Evolutionary conservation across 768 basidiomycete genomes (phyloP).

Genomic region (Aureoboletus auriporus): DNA sequence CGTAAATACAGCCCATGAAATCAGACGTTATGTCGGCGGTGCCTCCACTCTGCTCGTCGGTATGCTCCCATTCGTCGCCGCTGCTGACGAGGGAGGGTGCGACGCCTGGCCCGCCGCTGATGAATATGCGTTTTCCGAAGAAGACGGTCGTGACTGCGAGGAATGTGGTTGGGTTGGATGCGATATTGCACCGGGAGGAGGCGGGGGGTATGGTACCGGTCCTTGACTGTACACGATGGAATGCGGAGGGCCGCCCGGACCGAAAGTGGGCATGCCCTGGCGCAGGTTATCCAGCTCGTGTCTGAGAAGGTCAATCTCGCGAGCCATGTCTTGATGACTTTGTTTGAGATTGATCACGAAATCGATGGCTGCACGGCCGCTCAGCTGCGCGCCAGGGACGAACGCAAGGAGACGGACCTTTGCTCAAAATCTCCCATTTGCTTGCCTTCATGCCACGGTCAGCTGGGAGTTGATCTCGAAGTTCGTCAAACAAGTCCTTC

Average conservation of each 20-base stretch:
- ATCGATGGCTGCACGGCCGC: constrained; percentile 65
- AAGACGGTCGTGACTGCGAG: constrained; percentile 50
- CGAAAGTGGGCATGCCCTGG: constrained; percentile 53
- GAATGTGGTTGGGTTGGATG: constrained; percentile 34
- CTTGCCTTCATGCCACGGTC: constrained; percentile 94
- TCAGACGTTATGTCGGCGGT: constrained; percentile 29
- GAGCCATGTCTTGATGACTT: constrained; percentile 67
- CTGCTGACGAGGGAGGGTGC: constrained; percentile 25
- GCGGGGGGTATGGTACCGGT: constrained; percentile 44
- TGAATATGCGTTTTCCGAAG: constrained; percentile 57
- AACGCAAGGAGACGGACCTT: constrained; percentile 52
- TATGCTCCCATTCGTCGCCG: constrained; percentile 39
- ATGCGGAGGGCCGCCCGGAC: constrained; percentile 44
- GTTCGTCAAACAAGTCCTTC: constrained; percentile 97
- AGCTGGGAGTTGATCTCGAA: constrained; percentile 87
- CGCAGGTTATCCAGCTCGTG: constrained; percentile 67
- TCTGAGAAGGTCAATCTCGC: constrained; percentile 75
- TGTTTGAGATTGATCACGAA: constrained; percentile 79
- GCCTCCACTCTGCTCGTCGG: constrained; percentile 40
- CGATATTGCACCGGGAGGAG: constrained; percentile 42
- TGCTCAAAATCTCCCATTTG: constrained; percentile 99
- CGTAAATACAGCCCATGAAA: background rate
- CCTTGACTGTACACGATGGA: constrained; percentile 50
- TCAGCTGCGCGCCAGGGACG: background rate
- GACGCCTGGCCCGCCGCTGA: constrained; percentile 35